phyloP scores from a whole-genome alignment of 1,284 basidiomycete genomes.

The Trametes hirsuta region DNA sequence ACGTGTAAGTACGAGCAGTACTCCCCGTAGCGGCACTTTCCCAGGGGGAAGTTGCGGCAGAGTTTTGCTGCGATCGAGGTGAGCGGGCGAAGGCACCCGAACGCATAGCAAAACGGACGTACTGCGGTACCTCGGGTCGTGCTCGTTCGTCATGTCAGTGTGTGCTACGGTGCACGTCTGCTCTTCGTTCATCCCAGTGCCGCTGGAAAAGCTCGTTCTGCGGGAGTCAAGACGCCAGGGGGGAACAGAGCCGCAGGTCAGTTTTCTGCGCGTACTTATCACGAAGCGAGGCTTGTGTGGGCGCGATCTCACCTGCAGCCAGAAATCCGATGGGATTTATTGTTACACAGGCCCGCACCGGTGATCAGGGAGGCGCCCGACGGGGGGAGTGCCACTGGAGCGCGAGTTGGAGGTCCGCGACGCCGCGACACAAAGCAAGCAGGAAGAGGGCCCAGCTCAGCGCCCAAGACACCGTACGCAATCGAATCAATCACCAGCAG shows the following conservation, averaged over 20 bases:
- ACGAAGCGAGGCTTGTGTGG: not conserved
- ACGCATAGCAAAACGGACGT: not conserved
- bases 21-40: slow-evolving; percentile 32
- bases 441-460: not conserved
- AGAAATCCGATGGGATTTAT: slow-evolving; percentile 1
- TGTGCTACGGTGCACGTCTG: not conserved
- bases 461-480: not conserved
- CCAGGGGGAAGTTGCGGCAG: slow-evolving; percentile 34
- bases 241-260: not conserved
- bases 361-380: slow-evolving; percentile 7
- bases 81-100: not conserved
- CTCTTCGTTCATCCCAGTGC: slow-evolving; percentile 3
- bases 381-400: not conserved
- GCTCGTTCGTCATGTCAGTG: slow-evolving; percentile 1
- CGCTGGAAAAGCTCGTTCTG: not conserved
- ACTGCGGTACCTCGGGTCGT: slow-evolving; percentile 20
- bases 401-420: not conserved
- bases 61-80: slow-evolving; percentile 28
- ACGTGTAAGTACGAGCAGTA: slow-evolving; percentile 33
- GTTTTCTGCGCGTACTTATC: not conserved
- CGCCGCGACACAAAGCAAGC: not conserved
- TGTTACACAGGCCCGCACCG: slow-evolving; percentile 2
- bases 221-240: not conserved
- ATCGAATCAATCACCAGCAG: not conserved
- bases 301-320: slow-evolving; percentile 4